Conservation (phyloP, 202 grass and related monocot species). For the Cymbopogon flexuosus region DNA sequence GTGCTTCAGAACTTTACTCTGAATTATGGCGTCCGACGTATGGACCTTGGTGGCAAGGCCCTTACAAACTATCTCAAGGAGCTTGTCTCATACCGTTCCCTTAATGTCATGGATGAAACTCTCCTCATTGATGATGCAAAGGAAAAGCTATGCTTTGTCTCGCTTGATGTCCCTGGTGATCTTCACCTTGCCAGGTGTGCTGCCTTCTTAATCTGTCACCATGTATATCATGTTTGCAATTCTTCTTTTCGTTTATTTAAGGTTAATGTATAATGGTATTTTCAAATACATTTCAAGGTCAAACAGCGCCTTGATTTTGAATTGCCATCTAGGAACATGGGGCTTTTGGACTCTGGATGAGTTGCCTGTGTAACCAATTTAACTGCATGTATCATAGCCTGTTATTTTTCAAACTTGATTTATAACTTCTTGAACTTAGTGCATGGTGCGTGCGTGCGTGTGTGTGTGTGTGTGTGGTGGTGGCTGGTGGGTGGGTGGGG, state of each 20-base stretch:
- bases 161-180: conserved; percentile 70
- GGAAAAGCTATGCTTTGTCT: conserved; percentile 91
- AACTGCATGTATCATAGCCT: not conserved
- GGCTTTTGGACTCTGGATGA: not conserved
- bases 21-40: conserved; percentile 72
- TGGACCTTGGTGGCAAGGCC: conserved; percentile 93
- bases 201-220: not conserved
- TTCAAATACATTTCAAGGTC: not conserved
- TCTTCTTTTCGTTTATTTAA: not conserved
- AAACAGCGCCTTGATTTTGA: not conserved
- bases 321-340: not conserved
- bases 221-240: not conserved
- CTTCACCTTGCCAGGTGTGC: conserved; percentile 66
- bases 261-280: not conserved
- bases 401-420: not conserved
- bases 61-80: conserved; percentile 97
- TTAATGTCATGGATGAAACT: conserved; percentile 96
- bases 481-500: too few relatives aligned
- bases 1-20: conserved; percentile 85
- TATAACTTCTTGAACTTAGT: not conserved
- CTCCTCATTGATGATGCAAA: conserved; percentile 93
- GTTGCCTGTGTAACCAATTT: conserved; percentile 1
- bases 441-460: too few relatives aligned
- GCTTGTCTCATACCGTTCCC: conserved; percentile 76
- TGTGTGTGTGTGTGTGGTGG: too few relatives aligned